A percentile compares a stretch with the other conserved stretches of the same genome.
Conservation (phyloP, 2,329 filamentous ascomycete genomes). For the Cadophora sp. region DNA sequence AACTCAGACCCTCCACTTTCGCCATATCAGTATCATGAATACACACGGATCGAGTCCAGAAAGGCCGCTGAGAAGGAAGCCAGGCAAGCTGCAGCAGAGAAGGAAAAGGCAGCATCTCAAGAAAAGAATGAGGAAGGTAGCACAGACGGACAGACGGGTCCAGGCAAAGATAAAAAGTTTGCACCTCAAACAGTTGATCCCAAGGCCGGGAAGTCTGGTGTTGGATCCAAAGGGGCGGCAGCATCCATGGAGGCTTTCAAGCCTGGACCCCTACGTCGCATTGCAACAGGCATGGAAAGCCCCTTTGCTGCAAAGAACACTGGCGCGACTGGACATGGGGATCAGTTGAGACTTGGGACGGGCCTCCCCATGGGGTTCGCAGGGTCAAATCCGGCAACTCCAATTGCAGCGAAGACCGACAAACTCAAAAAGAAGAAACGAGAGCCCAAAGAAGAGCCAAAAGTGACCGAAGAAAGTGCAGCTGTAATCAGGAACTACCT, state of each 20-base stretch:
- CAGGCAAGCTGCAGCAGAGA: slow-evolving; percentile 16
- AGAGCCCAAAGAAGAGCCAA: slow-evolving; percentile 22
- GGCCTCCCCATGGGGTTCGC: background rate
- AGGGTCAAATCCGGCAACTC: slow-evolving; percentile 4
- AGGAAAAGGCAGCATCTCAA: slow-evolving; percentile 5
- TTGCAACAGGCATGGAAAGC: background rate
- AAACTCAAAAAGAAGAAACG: slow-evolving; percentile 18
- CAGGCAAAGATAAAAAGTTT: slow-evolving; percentile 3
- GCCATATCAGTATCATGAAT: slow-evolving; percentile 28
- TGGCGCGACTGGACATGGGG: slow-evolving; percentile 1
- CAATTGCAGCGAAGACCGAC: background rate
- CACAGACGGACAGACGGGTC: background rate
- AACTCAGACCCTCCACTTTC: slow-evolving; percentile 17
- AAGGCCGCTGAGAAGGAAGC: slow-evolving; percentile 12
- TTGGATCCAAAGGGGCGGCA: slow-evolving; percentile 1
- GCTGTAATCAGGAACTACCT: slow-evolving; percentile 27
- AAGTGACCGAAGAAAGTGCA: slow-evolving; percentile 23
- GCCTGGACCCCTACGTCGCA: background rate
- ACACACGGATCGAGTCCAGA: slow-evolving; percentile 18
- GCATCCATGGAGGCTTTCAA: slow-evolving; percentile 1
- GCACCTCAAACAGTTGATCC: background rate
- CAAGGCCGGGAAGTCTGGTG: background rate
- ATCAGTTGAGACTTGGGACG: slow-evolving; percentile 2
- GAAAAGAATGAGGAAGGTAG: slow-evolving; percentile 18
- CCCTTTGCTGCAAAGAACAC: background rate